A percentile compares a stretch with the other conserved stretches of the same genome.
phyloP scores from a whole-genome alignment of 352 stramenopile genomes.

The Elongisporangium undulatum region DNA sequence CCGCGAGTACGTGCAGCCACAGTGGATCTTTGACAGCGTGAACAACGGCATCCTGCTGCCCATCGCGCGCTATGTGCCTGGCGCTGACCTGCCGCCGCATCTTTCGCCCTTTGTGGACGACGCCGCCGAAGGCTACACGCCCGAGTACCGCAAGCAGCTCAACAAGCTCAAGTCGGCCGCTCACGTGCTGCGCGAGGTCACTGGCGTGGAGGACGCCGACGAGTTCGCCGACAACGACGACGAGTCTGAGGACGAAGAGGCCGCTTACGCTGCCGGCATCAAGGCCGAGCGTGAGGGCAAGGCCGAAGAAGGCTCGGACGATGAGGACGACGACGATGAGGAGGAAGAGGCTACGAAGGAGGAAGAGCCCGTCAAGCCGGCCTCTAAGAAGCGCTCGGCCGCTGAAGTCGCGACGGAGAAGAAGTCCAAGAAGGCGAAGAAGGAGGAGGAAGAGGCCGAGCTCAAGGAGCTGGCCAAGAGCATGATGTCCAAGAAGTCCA shows the following conservation, averaged over 20 bases:
- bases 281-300: conserved; percentile 73
- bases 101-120: conserved; percentile 97
- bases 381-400: conserved; percentile 44
- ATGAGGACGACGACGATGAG: conserved; percentile 25
- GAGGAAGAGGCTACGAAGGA: conserved; percentile 21
- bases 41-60: conserved; percentile 97
- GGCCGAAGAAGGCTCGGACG: conserved; percentile 20
- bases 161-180: conserved; percentile 81
- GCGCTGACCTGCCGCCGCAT: conserved; percentile 87
- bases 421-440: conserved; percentile 75
- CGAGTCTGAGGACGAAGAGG: conserved; percentile 65
- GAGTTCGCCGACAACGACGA: conserved; percentile 29
- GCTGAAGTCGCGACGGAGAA: conserved; percentile 24
- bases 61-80: conserved; percentile 91
- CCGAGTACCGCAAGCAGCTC: conserved; percentile 93
- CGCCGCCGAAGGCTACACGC: conserved; percentile 94
- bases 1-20: conserved; percentile 98
- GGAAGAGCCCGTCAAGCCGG: conserved; percentile 22
- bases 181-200: conserved; percentile 66
- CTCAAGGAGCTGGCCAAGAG: conserved; percentile 85
- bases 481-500: conserved; percentile 93
- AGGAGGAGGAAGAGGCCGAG: conserved; percentile 71
- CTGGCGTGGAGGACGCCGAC: conserved; percentile 24
- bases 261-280: conserved; percentile 66
- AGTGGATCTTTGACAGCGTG: conserved; percentile 98